Base-by-base conservation (phyloP, 805 yeast species). In the Metschnikowia peoriensis region DNA sequence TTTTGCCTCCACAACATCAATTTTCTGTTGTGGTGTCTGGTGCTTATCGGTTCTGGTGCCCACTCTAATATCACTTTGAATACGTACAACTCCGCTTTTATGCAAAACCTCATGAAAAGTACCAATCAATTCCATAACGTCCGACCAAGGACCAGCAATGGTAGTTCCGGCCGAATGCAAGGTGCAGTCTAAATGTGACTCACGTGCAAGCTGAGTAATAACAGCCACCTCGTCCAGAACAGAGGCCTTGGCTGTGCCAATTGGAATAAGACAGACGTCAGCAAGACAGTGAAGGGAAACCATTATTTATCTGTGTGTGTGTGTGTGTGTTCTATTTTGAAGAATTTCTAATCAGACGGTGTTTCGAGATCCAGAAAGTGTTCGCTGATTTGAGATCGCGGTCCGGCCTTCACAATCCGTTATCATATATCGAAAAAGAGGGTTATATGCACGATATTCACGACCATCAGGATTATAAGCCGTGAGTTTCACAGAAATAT, bases 111-210 rank as follows among this genome's bases (percentile, higher is more conserved):
- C 84, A 63, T 90, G 97, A 61, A 89, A 71, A 59, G 81, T 79
- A 7, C 97, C 97, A 61, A 90, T 86, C 49, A 89, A 70, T 35
- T 77, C 81, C 83, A 84, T 86, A 1, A 91, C 97, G 50, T 87
- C 91, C 62, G 84, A 83, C 97, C 97, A 91, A n/a, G 90, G 91
- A 1, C 97, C 97, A 61, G 88, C 87, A 60, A 87, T 84, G 1
- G 97, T 89, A 7, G 97, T 90, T 3, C 97, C 97, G 2, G 97
- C 97, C 60, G 96, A 86, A 69, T 90, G 97, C 54, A 90, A 72
- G 1, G 88, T 83, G 56, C 86, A 83, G 46, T 83, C 76, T 50
- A 90, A 71, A 2, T 81, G 85, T 32, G 88, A 81, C 27, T 76
- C 76, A 52, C 86, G 76, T 28, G 90, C 84, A 49, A 82, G 67